Evolutionary conservation across 495 filamentous ascomycete species (phyloP).

Genomic region (Penicillium argentinense): DNA sequence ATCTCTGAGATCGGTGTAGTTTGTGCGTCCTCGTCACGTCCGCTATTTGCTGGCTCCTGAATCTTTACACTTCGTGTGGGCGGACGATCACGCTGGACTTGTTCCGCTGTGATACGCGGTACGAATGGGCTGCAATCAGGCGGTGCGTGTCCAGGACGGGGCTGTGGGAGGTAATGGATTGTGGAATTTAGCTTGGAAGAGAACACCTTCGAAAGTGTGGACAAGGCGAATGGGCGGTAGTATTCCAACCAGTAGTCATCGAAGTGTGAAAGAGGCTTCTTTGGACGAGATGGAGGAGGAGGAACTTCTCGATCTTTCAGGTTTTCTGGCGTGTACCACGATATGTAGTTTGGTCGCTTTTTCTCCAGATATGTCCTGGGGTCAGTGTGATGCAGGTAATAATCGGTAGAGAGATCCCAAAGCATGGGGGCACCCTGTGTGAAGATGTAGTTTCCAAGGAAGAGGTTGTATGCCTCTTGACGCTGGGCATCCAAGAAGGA

Average conservation of each 20-base stretch:
- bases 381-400: slow-evolving; percentile 91
- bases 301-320: slow-evolving; percentile 62
- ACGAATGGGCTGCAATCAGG: slow-evolving; percentile 82
- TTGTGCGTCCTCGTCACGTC: slow-evolving; percentile 1
- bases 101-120: slow-evolving; percentile 56
- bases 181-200: slow-evolving; percentile 88
- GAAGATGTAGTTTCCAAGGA: slow-evolving; percentile 95
- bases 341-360: slow-evolving; percentile 67
- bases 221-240: slow-evolving; percentile 82
- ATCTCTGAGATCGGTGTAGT: slow-evolving; percentile 8
- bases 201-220: slow-evolving; percentile 86
- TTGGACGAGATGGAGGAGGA: slow-evolving; percentile 44
- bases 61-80: slow-evolving; percentile 45
- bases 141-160: slow-evolving; percentile 66
- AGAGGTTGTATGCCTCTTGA: slow-evolving; percentile 97
- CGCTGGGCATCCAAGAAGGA: slow-evolving; percentile 94
- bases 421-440: slow-evolving; percentile 91
- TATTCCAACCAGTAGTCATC: slow-evolving; percentile 99
- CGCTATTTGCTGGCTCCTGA: slow-evolving; percentile 35
- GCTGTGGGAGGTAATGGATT: slow-evolving; percentile 68
- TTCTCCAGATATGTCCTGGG: slow-evolving; percentile 70
- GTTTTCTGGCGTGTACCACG: slow-evolving; percentile 82
- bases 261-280: slow-evolving; percentile 64
- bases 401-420: slow-evolving; percentile 94
- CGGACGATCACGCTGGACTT: slow-evolving; percentile 38